Base-by-base conservation (phyloP, 2,329 filamentous ascomycete genomes). In the Purpureocillium takamizusanense region DNA sequence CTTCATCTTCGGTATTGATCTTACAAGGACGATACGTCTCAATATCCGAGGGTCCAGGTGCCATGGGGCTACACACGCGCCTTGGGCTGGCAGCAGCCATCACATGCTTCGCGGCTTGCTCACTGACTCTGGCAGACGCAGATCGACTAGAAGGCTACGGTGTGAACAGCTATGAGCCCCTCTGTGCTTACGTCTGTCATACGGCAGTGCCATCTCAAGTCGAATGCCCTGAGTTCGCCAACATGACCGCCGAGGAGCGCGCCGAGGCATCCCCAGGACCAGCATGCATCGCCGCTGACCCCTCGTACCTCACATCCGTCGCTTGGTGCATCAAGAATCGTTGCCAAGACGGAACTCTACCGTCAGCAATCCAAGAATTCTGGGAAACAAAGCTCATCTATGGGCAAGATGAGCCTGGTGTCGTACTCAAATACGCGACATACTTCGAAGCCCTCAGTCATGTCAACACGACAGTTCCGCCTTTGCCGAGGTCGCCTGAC, bases 391-490 rank as follows among this genome's bases (percentile, higher is more conserved):
- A 23, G 12, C 18, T 35, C 11, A 13, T 35, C 9, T 28, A 17
- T 15, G 3, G 13, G 6, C 8, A 35, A 28, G 23, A 29, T 7
- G n/a, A 35, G 7, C 21, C 11, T 13, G 34, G 34, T 4, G 15
- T 35, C n/a, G 25, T 35, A 28, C 34, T 35, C 4, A 35, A 35
- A 14, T 35, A 27, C 11, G 25, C 34, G 34, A 35, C 34, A 17
- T 35, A 35, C 17, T 12, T 35, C 14, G 34, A 35, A 3, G 34
- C 34, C 15, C 11, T 35, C 9, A 28, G 28, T 23, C 25, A 28
- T 12, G 25, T 35, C 14, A 29, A 35, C 4, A 29, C 14, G 2
- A 35, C 34, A 7, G 15, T 35, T 2, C 10, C 10, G 3, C 34
- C 34, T 2, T 17, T 13, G 7, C 34, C 34, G 5, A 10, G 12